Evolutionary conservation across 805 yeast genomes (phyloP).

Genomic region (Suhomyces kilbournensis): DNA sequence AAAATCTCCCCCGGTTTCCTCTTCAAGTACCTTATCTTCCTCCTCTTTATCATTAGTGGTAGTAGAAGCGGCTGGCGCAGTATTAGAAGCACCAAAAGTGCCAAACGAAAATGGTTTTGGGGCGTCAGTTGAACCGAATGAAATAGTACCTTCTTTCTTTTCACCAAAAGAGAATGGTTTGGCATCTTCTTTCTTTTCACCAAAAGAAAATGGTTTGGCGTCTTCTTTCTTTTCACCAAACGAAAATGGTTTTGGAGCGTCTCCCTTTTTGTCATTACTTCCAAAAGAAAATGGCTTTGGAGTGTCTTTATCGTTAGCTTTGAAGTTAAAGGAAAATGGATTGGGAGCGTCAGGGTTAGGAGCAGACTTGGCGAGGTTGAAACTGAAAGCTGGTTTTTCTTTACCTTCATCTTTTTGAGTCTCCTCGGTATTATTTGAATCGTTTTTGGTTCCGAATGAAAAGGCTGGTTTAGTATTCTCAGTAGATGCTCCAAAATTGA

Average conservation of each 20-base stretch:
- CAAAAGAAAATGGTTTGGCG: neutral
- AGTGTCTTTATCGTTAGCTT: conserved; percentile 2
- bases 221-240: neutral
- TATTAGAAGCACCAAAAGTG: neutral
- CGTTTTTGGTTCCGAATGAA: conserved; percentile 3
- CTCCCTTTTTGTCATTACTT: neutral
- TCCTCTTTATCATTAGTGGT: conserved; percentile 18
- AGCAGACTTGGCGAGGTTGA: neutral
- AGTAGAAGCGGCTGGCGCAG: conserved; percentile 4
- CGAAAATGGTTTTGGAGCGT: conserved; percentile 5
- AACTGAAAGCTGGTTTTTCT: neutral
- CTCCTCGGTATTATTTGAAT: neutral
- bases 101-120: conserved; percentile 2
- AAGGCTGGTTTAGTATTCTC: conserved; percentile 3
- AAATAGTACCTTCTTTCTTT: conserved; percentile 1
- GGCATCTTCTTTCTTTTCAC: neutral
- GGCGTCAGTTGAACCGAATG: neutral
- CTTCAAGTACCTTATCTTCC: conserved; percentile 33
- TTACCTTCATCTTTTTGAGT: neutral
- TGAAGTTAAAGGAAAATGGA: conserved; percentile 10
- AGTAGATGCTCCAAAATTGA: neutral
- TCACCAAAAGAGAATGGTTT: conserved; percentile 4
- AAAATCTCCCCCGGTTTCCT: conserved; percentile 49
- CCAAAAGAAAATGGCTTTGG: conserved; percentile 6
- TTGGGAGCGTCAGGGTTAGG: conserved; percentile 2